Percentiles rank a stretch among this genome's conserved stretches.
These are phyloP conservation scores for Pulveroboletus sp. DNA, from an alignment of 768 basidiomycete genomes.

Conservation along the genomic window DNA sequence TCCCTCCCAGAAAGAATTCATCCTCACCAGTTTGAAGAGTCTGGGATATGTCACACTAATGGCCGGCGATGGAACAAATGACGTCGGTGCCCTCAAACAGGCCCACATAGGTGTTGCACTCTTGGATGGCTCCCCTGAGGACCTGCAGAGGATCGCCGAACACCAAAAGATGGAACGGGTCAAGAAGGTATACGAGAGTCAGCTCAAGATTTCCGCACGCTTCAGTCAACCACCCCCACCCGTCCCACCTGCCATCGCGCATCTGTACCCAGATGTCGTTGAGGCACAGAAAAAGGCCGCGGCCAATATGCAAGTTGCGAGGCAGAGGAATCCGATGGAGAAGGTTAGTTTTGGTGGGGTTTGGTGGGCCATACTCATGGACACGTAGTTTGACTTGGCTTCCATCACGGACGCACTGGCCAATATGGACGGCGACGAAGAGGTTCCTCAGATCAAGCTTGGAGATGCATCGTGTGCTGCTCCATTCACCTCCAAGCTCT, in stretches of 20 bases:
- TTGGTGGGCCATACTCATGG: constrained; percentile 3
- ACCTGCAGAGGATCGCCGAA: constrained; percentile 90
- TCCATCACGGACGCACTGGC: constrained; percentile 81
- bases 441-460: constrained; percentile 96
- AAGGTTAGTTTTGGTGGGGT: constrained; percentile 48
- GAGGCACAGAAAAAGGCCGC: constrained; percentile 81
- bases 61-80: constrained; percentile 99
- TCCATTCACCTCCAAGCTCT: constrained; percentile 96
- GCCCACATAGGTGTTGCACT: constrained; percentile 95
- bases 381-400: constrained; percentile 64
- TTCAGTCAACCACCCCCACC: constrained; percentile 95
- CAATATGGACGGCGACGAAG: constrained; percentile 91
- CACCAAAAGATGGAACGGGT: constrained; percentile 83
- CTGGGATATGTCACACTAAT: constrained; percentile 92
- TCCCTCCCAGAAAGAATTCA: constrained; percentile 91
- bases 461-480: constrained; percentile 99
- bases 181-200: constrained; percentile 97
- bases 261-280: constrained; percentile 85
- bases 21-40: constrained; percentile 82
- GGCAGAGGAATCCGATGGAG: constrained; percentile 85
- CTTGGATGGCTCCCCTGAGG: constrained; percentile 86
- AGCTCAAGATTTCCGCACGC: constrained; percentile 81
- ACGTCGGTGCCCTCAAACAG: constrained; percentile 97
- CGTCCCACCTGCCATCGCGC: constrained; percentile 83
- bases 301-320: constrained; percentile 56